Evolutionary conservation across 768 basidiomycete species (phyloP), one percentile per base, ranked within the genome.

Genomic region (Termitomyces sp.): DNA sequence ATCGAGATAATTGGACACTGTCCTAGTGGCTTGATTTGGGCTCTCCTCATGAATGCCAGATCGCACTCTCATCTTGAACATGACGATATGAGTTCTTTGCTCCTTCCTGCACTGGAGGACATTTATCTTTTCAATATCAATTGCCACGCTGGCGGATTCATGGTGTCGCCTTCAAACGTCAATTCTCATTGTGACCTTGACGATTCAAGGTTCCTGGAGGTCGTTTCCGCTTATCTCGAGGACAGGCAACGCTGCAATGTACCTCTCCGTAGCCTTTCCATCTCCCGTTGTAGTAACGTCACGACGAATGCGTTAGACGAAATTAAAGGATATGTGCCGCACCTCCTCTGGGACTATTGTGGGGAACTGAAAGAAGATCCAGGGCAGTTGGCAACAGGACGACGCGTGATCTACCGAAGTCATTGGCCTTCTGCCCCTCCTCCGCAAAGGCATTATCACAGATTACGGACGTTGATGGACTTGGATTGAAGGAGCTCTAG

Each of bases 161-260:
- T 77, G 76, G 66, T 75, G 26, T 70, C 71, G 9, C 62, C 65
- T 22, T 65, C 57, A 6, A 65, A 63, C 24, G 59, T 71, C 35
- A 72, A 77, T 59, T 75, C 73, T 1, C 65, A 72, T 52, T 62
- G 49, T 50, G 72, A 76, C 54, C 64, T 74, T 45, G 76, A 76
- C 59, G 75, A 77, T 58, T 76, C 75, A 9, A 66, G 72, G 18
- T 77, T 76, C 59, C 65, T 77, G 44, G 75, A 77, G 42, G 75
- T 77, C 4, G 64, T 75, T 16, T 61, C 68, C 20, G 64, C 70
- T 10, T 69, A 66, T 45, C 61, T 77, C 18, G 64, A 63, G 49
- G 66, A 70, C 45, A 68, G 76, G 1, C 64, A 65, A 16, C 65
- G 57, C 38, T 70, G 70, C 49, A 64, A 62, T 22, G 51, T 70